phyloP scores from a whole-genome alignment of 2,329 filamentous ascomycete species.

The Arthrinium phaeospermum region DNA sequence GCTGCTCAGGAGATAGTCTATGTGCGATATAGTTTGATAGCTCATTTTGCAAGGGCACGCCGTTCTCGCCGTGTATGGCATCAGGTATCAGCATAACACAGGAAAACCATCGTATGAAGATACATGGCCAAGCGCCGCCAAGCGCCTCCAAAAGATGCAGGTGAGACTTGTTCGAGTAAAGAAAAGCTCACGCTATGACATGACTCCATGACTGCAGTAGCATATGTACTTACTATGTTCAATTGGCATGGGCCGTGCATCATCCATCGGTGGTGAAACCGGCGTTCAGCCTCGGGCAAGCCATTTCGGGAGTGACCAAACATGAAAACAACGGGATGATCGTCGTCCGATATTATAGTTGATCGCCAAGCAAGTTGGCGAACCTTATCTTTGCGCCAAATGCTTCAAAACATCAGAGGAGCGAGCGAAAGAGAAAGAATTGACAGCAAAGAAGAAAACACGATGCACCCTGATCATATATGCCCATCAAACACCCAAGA shows the following conservation, averaged over 20 bases:
- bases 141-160: neutral
- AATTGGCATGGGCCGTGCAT: neutral
- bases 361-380: slow-evolving; percentile 12
- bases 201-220: neutral
- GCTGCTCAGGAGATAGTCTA: too few species aligned
- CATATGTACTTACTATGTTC: neutral
- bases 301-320: neutral
- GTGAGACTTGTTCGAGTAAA: neutral
- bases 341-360: slow-evolving; percentile 8
- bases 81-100: neutral
- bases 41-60: neutral
- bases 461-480: neutral
- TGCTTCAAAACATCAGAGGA: neutral
- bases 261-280: neutral
- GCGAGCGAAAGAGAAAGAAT: neutral
- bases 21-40: neutral
- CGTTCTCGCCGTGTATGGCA: neutral
- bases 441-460: neutral
- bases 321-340: slow-evolving; percentile 7
- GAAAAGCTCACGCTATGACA: neutral
- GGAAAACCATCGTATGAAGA: neutral
- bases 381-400: slow-evolving; percentile 3
- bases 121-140: neutral
- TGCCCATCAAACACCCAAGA: slow-evolving; percentile 12
- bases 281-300: neutral